phyloP scores from a whole-genome alignment of 1,139 yeast species.

The Meyerozyma athensensis region DNA sequence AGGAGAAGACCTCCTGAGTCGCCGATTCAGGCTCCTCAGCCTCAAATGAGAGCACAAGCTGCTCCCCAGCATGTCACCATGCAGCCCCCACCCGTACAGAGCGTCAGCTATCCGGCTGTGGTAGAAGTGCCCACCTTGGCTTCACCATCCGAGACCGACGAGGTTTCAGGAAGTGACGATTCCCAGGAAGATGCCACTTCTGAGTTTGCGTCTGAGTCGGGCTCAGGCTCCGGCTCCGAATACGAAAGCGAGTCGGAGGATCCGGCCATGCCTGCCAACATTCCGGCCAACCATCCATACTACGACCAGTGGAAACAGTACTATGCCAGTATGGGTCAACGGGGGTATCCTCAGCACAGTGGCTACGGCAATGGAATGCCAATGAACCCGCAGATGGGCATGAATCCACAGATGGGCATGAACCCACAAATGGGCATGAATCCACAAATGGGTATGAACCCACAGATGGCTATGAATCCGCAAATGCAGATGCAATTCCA shows the following conservation, averaged over 20 bases:
- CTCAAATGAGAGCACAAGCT: background rate
- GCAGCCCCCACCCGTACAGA: background rate
- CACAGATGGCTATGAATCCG: conserved; percentile 9
- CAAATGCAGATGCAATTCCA: conserved; percentile 6
- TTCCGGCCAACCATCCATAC: conserved; percentile 10
- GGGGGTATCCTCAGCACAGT: background rate
- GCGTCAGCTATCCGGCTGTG: background rate
- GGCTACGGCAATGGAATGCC: background rate
- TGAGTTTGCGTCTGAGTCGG: conserved; percentile 6
- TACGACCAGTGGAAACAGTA: conserved; percentile 14
- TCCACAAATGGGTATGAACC: conserved; percentile 12
- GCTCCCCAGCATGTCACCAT: background rate
- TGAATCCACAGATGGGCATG: background rate
- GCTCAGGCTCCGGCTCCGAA: conserved; percentile 37
- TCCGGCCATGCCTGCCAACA: background rate
- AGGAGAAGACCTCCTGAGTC: background rate
- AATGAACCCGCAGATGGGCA: background rate
- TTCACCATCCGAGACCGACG: background rate
- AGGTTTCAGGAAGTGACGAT: background rate
- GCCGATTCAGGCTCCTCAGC: background rate
- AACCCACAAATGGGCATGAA: conserved; percentile 9
- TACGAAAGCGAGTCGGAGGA: conserved; percentile 23
- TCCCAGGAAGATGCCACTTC: background rate
- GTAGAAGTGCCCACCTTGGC: background rate
- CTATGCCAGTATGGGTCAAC: conserved; percentile 11